Evolutionary conservation across 768 basidiomycete genomes (phyloP).

Genomic region (Hemileccinum rubropunctum): DNA sequence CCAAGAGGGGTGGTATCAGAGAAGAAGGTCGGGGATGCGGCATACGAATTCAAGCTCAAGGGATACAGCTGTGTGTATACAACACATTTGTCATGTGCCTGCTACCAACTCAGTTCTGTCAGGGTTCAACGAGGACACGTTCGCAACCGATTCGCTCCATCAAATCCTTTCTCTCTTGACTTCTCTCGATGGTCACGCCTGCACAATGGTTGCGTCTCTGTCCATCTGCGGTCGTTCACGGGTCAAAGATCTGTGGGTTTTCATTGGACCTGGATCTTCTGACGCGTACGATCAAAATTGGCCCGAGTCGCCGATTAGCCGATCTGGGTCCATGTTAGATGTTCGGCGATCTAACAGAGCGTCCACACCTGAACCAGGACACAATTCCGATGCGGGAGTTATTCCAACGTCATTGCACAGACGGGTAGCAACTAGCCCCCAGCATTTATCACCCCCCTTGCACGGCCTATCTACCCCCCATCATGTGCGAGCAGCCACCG

Average conservation of each 20-base stretch:
- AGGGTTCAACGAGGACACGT: conserved; percentile 82
- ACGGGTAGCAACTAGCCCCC: conserved; percentile 31
- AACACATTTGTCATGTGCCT: conserved; percentile 10
- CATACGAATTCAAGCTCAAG: conserved; percentile 79
- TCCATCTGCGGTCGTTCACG: conserved; percentile 71
- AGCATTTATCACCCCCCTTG: conserved; percentile 21
- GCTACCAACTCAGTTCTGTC: conserved; percentile 19
- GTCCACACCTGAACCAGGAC: conserved; percentile 30
- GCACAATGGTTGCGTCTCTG: conserved; percentile 65
- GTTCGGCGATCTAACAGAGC: conserved; percentile 33
- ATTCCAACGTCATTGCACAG: conserved; percentile 30
- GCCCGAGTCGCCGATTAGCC: conserved; percentile 36
- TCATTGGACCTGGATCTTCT: conserved; percentile 51
- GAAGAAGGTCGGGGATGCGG: conserved; percentile 68
- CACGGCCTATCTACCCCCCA: conserved; percentile 17
- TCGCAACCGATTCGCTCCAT: conserved; percentile 67
- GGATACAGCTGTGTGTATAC: conserved; percentile 68
- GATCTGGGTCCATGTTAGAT: conserved; percentile 35
- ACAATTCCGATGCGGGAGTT: conserved; percentile 21
- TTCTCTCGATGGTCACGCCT: conserved; percentile 66
- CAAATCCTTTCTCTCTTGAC: conserved; percentile 67
- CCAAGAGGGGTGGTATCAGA: conserved; percentile 77
- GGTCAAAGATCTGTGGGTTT: conserved; percentile 77
- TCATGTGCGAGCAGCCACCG: conserved; percentile 37
- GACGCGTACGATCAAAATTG: conserved; percentile 30